Base-by-base conservation (phyloP, 2,329 filamentous ascomycete genomes). In the Celoporthe dispersa region DNA sequence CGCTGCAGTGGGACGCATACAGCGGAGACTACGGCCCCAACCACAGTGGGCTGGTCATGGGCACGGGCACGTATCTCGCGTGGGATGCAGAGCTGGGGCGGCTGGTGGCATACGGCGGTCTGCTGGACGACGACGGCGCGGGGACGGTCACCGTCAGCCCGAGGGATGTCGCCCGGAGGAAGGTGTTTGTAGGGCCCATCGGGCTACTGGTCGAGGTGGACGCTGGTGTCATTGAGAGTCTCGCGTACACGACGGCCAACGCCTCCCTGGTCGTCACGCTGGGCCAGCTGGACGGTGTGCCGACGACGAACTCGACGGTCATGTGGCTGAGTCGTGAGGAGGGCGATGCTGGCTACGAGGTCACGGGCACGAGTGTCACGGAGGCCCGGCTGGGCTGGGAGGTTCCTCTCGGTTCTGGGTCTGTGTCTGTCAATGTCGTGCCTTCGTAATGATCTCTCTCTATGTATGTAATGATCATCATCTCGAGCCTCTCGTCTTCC, bases 1-100 rank as follows among this genome's bases (percentile, higher is more conserved):
- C 85, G 0, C 78, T 89, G 39, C 80, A 79, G 31, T 89, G 87
- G 84, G 87, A 90, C 73, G 82, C 81, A 0, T 87, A 86, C 71
- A 85, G 81, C 11, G 86, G 87, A 1, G 88, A 90, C 75, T 89
- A 89, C 68, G 87, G 87, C 0, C 83, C 82, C 0, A 84, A 83
- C 1, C 87, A 89, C 70, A 69, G 88, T 0, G 87, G 86, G 0
- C 76, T 86, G 60, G 81, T 82, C 0, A 77, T 88, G 0, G 85
- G 83, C 0, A 82, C 84, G 4, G 83, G 81, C 0, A 83, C 83
- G 0, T 88, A 87, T 68, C 77, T 88, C 6, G 81, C 82, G 0
- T 73, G 83, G 0, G 82, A 87, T 68, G 68, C 75, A 0, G 78
- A 78, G 1, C 78, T 85, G 4, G 64, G 51, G 7, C 86, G 86